A percentile compares a stretch with the other conserved stretches of the same genome.
Conservation (phyloP, 1,284 basidiomycete genomes). For the Exobasidium rhododendri region DNA sequence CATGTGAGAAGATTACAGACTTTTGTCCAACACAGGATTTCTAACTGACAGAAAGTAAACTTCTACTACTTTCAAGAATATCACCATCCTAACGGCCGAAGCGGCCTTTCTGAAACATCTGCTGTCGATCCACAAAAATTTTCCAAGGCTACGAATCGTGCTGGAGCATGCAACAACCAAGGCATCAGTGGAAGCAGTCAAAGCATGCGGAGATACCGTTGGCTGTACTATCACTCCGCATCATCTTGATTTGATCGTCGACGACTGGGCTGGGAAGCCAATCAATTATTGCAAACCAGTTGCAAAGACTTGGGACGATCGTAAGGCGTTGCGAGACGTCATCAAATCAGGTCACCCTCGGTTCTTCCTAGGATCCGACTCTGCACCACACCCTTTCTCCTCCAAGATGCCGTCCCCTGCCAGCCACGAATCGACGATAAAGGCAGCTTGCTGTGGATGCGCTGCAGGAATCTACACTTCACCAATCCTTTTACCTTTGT, state of each 20-base stretch:
- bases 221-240: constrained; percentile 97
- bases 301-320: constrained; percentile 90
- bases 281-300: constrained; percentile 98
- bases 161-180: constrained; percentile 98
- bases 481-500: constrained; percentile 51
- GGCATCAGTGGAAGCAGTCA: constrained; percentile 77
- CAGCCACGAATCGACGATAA: constrained; percentile 17
- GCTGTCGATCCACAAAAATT: constrained; percentile 72
- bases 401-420: constrained; percentile 66
- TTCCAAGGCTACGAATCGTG: constrained; percentile 92
- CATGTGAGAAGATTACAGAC: constrained; percentile 63
- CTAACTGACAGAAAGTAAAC: no score
- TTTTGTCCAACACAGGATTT: neutral
- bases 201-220: constrained; percentile 65
- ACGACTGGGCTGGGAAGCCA: constrained; percentile 94
- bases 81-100: constrained; percentile 91
- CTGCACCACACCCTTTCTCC: constrained; percentile 83
- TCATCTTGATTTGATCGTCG: constrained; percentile 88
- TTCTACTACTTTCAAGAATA: constrained; percentile 64
- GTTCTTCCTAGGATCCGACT: constrained; percentile 97
- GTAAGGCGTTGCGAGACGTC: constrained; percentile 76
- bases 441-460: constrained; percentile 37
- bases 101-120: constrained; percentile 85
- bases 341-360: constrained; percentile 71
- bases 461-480: constrained; percentile 53